A percentile compares a stretch with the other conserved stretches of the same genome.
Conservation (phyloP, 192 early-diverging fungal genomes). For the Allomyces macrogynus region DNA sequence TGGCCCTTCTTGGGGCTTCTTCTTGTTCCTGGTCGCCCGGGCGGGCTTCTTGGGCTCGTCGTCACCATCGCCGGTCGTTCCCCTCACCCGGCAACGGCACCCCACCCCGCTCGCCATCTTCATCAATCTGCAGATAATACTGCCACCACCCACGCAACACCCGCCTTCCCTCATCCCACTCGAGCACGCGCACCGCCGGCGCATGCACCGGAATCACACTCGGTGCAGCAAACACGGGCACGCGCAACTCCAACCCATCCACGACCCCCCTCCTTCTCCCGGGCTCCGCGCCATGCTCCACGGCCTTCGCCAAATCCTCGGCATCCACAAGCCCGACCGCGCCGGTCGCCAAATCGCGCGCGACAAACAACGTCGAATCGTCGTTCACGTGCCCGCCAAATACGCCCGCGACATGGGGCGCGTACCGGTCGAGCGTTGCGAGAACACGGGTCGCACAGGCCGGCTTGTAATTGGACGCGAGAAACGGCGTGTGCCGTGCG, state of each 20-base stretch:
- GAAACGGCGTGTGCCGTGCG: background rate
- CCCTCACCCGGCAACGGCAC: background rate
- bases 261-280: background rate
- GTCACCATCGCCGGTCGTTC: background rate
- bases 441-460: background rate
- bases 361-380: background rate
- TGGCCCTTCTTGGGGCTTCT: background rate
- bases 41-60: background rate
- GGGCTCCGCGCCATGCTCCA: background rate
- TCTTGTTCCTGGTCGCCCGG: background rate
- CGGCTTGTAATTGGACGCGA: background rate
- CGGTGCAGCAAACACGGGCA: background rate
- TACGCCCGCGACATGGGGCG: background rate
- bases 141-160: background rate
- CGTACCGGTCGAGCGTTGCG: background rate
- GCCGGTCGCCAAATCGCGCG: background rate
- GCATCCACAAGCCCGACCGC: background rate
- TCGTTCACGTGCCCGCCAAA: background rate
- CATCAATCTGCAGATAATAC: background rate
- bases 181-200: background rate
- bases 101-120: background rate
- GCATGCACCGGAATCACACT: background rate
- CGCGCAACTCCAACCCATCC: background rate
- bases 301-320: background rate
- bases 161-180: background rate